phyloP scores from a whole-genome alignment of 306 rosid genomes.

The Cicer cuneatum region DNA sequence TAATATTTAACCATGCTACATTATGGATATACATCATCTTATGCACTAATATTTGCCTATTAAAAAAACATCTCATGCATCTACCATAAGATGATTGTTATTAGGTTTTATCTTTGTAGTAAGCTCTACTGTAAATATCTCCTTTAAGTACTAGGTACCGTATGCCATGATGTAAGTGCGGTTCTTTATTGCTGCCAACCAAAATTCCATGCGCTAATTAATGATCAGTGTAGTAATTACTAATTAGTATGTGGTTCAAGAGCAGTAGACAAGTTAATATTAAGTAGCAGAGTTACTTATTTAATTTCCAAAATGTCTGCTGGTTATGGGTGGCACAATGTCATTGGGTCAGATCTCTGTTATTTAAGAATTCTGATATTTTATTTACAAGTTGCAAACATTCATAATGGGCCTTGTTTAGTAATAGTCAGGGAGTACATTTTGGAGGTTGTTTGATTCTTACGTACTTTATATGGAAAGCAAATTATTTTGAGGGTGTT shows the following conservation, averaged over 20 bases:
- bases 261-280: constrained; percentile 36
- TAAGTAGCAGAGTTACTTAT: constrained; percentile 12
- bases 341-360: constrained; percentile 12
- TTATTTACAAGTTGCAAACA: neutral
- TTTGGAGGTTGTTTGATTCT: neutral
- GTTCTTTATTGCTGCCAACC: constrained; percentile 32
- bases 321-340: constrained; percentile 29
- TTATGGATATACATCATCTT: constrained; percentile 12
- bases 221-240: neutral
- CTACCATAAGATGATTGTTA: constrained; percentile 17
- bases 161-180: constrained; percentile 19
- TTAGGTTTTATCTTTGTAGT: constrained; percentile 6
- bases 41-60: neutral
- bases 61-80: constrained; percentile 14
- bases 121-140: constrained; percentile 35
- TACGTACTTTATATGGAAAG: neutral
- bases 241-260: constrained; percentile 9
- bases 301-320: constrained; percentile 34
- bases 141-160: neutral
- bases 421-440: constrained; percentile 8
- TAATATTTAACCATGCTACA: constrained; percentile 33
- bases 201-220: constrained; percentile 29
- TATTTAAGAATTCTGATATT: constrained; percentile 27
- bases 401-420: constrained; percentile 24
- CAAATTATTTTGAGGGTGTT: neutral